phyloP scores from a whole-genome alignment of 352 stramenopile genomes.

The Pythium guiyangense region DNA sequence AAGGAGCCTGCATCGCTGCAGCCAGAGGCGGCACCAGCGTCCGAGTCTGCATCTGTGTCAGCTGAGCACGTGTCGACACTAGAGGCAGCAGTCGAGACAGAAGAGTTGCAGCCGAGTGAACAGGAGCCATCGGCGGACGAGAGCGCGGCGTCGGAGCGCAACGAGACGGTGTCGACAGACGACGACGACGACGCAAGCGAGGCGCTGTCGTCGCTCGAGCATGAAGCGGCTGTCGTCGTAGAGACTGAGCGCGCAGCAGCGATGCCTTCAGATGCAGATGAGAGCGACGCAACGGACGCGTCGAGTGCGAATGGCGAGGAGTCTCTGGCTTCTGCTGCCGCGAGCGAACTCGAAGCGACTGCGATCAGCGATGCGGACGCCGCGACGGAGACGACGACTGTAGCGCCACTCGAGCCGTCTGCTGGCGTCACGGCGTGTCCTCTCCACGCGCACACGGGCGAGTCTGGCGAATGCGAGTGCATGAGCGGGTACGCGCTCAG shows the following conservation, averaged over 20 bases:
- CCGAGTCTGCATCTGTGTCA: too few species aligned
- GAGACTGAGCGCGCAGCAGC: too few species aligned
- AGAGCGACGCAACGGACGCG: too few species aligned
- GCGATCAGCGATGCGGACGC: not conserved
- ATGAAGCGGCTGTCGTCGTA: too few species aligned
- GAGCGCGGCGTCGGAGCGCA: too few species aligned
- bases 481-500: conserved; percentile 32
- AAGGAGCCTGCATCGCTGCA: not conserved
- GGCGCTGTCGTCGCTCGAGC: too few species aligned
- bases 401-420: not conserved
- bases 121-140: too few species aligned
- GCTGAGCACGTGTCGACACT: not conserved
- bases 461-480: conserved; percentile 40
- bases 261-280: too few species aligned
- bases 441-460: conserved; percentile 21
- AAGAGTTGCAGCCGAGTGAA: too few species aligned
- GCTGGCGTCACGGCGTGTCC: conserved; percentile 22
- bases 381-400: not conserved
- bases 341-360: not conserved
- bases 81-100: too few species aligned
- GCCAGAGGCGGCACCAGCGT: not conserved
- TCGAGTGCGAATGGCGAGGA: not conserved
- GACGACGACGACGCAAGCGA: too few species aligned
- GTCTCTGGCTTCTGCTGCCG: not conserved
- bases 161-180: too few species aligned